phyloP scores from a whole-genome alignment of 2,329 filamentous ascomycete species.

The Colletotrichum chrysophilum region DNA sequence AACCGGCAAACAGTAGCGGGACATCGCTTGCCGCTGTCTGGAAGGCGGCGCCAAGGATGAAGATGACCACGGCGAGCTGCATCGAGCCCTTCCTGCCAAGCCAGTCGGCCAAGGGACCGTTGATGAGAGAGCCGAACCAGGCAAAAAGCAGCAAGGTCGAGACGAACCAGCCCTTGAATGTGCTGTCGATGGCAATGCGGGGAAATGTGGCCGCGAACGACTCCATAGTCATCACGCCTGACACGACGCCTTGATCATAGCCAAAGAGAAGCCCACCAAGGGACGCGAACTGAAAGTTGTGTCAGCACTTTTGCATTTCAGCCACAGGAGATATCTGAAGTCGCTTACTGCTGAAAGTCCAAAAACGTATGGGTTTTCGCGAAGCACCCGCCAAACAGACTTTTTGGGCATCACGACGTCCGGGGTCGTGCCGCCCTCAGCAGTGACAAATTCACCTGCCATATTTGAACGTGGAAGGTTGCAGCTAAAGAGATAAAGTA shows the following conservation, averaged over 20 bases:
- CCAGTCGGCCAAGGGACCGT: conserved; percentile 41
- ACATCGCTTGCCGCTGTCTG: conserved; percentile 45
- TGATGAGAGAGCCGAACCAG: conserved; percentile 53
- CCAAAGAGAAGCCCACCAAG: conserved; percentile 52
- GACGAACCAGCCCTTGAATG: conserved; percentile 59
- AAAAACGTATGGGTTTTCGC: conserved; percentile 48
- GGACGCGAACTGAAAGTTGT: conserved; percentile 29
- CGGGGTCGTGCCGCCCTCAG: conserved; percentile 14
- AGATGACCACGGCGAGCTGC: conserved; percentile 37
- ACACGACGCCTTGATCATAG: conserved; percentile 56
- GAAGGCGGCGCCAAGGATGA: conserved; percentile 46
- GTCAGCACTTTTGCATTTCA: neutral
- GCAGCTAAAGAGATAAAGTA: neutral
- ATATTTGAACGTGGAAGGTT: neutral
- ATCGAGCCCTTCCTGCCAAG: conserved; percentile 39
- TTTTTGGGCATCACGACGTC: conserved; percentile 20
- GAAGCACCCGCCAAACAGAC: conserved; percentile 30
- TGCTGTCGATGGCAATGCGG: conserved; percentile 44
- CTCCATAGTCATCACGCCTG: conserved; percentile 50
- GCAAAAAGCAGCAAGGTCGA: conserved; percentile 53
- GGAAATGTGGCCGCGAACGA: conserved; percentile 40
- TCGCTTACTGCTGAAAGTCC: conserved; percentile 45
- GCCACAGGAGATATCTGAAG: neutral
- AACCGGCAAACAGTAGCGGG: conserved; percentile 40
- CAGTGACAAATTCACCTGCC: conserved; percentile 15